Evolutionary conservation across 2,329 filamentous ascomycete genomes (phyloP).

Genomic region (Penicillium sp.): DNA sequence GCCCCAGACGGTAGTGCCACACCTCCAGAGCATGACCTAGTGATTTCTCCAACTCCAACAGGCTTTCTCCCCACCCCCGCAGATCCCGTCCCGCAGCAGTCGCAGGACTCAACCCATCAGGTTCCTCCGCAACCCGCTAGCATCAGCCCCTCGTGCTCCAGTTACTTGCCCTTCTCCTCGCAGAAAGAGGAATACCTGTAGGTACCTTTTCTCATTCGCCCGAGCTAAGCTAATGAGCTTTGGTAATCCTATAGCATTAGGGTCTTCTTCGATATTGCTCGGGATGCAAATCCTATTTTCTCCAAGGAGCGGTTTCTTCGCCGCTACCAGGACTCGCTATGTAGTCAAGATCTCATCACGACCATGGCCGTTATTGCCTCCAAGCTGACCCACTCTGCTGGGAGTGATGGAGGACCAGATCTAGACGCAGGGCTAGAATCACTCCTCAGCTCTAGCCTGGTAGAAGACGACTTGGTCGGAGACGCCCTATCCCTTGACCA

Average conservation of each 20-base stretch:
- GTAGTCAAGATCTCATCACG: conserved; percentile 30
- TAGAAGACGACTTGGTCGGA: conserved; percentile 21
- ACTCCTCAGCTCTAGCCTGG: conserved; percentile 20
- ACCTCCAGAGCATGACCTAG: too few species aligned
- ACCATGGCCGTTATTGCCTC: conserved; percentile 40
- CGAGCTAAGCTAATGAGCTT: too few species aligned
- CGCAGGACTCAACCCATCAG: too few species aligned
- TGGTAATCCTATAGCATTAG: conserved; percentile 18
- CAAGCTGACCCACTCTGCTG: conserved; percentile 27
- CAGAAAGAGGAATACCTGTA: background rate
- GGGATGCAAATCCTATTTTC: conserved; percentile 42
- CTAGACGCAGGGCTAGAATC: conserved; percentile 12
- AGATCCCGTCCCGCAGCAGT: too few species aligned
- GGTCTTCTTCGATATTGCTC: conserved; percentile 40
- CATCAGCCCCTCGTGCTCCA: too few species aligned
- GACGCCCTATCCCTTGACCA: conserved; percentile 31
- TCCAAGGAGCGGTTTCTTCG: conserved; percentile 34
- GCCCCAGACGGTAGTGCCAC: too few species aligned
- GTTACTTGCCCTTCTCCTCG: too few species aligned
- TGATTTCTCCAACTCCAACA: too few species aligned
- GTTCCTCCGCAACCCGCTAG: too few species aligned
- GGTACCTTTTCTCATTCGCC: background rate
- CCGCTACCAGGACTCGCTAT: conserved; percentile 28
- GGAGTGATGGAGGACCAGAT: background rate
- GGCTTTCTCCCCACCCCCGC: too few species aligned